Evolutionary conservation across 2,329 filamentous ascomycete species (phyloP), one percentile per base, ranked within the genome.

Genomic region (Aspergillus novoparasiticus): DNA sequence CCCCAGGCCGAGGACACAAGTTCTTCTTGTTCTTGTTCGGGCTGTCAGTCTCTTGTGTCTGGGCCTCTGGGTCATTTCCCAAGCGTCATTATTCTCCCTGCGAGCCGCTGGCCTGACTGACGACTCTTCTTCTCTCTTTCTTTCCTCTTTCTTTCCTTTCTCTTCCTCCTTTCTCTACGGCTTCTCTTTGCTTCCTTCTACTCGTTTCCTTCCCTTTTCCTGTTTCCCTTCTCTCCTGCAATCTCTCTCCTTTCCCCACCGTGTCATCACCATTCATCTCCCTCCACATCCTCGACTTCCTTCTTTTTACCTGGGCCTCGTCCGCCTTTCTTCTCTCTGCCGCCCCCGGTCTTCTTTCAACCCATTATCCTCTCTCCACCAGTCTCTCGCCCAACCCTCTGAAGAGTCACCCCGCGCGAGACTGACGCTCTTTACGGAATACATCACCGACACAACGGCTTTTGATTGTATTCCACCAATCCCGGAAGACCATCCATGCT

Each of bases 21-120:
- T 28, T 21, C 32, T 57, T 54, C 43, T 55, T 62, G 54, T 54
- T 63, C 61, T 59, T 50, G 58, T 57, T 57, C 48, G 57, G 63
- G 58, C 63, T 58, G 63, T 68, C 61, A 57, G 53, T 32, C 51
- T 58, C 48, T 32, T 58, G 59, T 51, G 62, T 64, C 61, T 64
- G 56, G 61, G 56, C 66, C 60, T 67, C 64, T 60, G 56, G 60
- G 62, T 57, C 62, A 54, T 66, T 63, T 48, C 48, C 23, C 51
- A 68, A 57, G 69, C 70, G 70, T 70, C 69, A 64, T 59, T 59
- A 50, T 53, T 59, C 43, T 58, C 23, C 56, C 50, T 23, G 43
- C 48, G 51, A 55, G 51, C 51, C 51, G 51, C 51, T 54, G 51
- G 51, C 30, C 51, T 36, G 51, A 28, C 26, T 28, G 26, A 55